Evolutionary conservation across 2,329 filamentous ascomycete genomes (phyloP).

Genomic region (Paramyrothecium roridum): DNA sequence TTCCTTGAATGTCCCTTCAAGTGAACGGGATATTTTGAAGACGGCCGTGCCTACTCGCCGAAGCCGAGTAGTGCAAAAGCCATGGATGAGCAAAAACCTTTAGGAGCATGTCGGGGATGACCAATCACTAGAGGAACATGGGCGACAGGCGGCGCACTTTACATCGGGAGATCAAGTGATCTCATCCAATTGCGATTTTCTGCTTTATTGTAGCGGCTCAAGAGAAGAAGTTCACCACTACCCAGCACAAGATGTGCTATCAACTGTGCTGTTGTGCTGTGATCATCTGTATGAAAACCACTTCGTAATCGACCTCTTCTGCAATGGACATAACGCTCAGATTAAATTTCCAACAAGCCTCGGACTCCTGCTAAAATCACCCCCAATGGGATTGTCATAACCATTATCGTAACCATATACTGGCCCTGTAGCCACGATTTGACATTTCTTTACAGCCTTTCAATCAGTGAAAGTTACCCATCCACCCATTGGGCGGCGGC

Average conservation of each 20-base stretch:
- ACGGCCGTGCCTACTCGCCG: background rate
- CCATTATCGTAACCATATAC: background rate
- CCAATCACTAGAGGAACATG: conserved; percentile 11
- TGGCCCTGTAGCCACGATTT: background rate
- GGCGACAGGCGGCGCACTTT: conserved; percentile 10
- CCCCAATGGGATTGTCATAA: background rate
- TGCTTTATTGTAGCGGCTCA: conserved; percentile 8
- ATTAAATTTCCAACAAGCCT: background rate
- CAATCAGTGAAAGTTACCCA: background rate
- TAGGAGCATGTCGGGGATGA: conserved; percentile 24
- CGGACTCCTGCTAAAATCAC: background rate
- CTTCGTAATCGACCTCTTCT: no score
- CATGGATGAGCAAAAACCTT: conserved; percentile 13
- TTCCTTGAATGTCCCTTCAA: conserved; percentile 29
- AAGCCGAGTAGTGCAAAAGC: conserved; percentile 12
- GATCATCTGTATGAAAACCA: background rate
- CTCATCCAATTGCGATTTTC: conserved; percentile 17
- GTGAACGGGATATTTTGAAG: conserved; percentile 23
- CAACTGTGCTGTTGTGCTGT: background rate
- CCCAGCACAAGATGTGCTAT: background rate
- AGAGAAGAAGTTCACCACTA: conserved; percentile 13
- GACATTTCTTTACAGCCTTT: background rate
- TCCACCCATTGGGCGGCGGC: conserved; percentile 1
- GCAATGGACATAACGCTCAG: background rate
- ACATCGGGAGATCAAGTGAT: conserved; percentile 28